phyloP scores from a whole-genome alignment of 305 asterid genomes.

The Fraxinus platypoda region DNA sequence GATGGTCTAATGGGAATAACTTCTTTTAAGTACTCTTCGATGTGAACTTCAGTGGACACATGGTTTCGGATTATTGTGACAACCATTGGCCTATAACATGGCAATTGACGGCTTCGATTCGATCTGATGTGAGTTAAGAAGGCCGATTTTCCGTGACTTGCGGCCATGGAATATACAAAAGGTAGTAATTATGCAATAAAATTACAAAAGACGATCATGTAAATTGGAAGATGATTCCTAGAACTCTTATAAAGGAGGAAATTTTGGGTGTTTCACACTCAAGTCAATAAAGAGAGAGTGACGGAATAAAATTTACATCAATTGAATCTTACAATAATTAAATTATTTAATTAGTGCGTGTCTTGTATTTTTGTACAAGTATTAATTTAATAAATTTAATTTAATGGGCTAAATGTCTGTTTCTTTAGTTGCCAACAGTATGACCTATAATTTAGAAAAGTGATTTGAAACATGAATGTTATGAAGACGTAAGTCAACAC shows the following conservation, averaged over 20 bases:
- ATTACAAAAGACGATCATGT: neutral
- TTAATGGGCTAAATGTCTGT: neutral
- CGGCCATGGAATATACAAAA: neutral
- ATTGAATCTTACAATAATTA: neutral
- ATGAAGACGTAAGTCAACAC: neutral
- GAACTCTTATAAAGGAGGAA: neutral
- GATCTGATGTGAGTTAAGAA: slow-evolving; percentile 10
- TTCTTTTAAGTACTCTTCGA: slow-evolving; percentile 37
- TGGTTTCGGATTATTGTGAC: slow-evolving; percentile 25
- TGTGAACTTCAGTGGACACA: slow-evolving; percentile 41
- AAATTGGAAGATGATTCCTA: neutral
- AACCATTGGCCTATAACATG: neutral
- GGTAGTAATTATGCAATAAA: neutral
- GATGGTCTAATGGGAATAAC: slow-evolving; percentile 50
- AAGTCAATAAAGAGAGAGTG: neutral
- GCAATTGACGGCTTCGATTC: neutral
- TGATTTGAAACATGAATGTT: too few species aligned
- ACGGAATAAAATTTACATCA: neutral
- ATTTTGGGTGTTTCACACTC: neutral
- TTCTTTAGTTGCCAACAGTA: neutral
- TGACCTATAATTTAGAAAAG: too few species aligned
- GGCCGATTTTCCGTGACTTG: neutral
- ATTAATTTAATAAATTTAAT: neutral
- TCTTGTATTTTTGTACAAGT: neutral
- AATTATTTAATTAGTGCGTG: neutral